Conservation (phyloP, 73 alveolate species). For the Paramecium sonneborni region DNA sequence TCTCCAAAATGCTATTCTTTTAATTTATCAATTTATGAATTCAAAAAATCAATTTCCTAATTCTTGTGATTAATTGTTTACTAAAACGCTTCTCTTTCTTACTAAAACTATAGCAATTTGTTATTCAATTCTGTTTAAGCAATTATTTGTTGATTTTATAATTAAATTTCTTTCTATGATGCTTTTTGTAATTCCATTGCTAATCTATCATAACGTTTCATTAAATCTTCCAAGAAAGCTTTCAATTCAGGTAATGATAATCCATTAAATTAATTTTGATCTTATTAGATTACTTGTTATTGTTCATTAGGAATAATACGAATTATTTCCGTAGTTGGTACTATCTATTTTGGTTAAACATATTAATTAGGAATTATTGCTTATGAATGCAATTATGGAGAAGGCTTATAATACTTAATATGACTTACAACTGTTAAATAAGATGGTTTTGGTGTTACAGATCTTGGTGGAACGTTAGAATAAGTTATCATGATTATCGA, state of each 20-base stretch:
- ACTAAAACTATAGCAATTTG: not conserved
- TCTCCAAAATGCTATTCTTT: not conserved
- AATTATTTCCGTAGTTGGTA: not conserved
- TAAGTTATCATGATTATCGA: not conserved
- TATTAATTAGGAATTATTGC: not conserved
- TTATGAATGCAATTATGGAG: not conserved
- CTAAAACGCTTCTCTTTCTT: not conserved
- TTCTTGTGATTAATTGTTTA: not conserved
- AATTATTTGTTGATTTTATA: not conserved
- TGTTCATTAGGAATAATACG: not conserved
- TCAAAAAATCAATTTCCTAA: not conserved
- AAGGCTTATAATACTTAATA: not conserved
- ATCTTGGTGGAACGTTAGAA: not conserved
- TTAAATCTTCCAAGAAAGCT: not conserved
- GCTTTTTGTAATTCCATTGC: not conserved
- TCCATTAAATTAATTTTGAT: not conserved
- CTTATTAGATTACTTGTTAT: not conserved
- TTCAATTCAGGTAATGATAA: not conserved
- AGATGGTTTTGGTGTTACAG: not conserved
- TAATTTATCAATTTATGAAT: not conserved
- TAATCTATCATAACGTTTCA: conserved; percentile 22
- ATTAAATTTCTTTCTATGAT: not conserved
- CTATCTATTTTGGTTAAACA: not conserved
- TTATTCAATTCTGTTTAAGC: not conserved
- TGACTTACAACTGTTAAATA: not conserved